Conservation (phyloP, 2,329 filamentous ascomycete genomes). For the Chrysoporthe austroafricana region DNA sequence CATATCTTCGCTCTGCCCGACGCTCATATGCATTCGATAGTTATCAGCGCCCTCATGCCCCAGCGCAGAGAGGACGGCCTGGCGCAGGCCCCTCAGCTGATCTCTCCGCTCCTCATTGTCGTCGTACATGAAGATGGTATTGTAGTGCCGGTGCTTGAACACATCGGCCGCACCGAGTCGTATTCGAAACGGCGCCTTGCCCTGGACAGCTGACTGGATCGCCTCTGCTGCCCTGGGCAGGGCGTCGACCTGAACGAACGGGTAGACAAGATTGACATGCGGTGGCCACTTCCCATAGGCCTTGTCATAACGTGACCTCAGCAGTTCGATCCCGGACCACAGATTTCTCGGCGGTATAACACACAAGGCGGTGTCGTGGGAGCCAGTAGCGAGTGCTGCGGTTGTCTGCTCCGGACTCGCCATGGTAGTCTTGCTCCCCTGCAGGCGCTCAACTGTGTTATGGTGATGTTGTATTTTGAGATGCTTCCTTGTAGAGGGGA, state of each 20-base stretch:
- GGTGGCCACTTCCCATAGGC: slow-evolving; percentile 66
- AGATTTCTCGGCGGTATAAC: slow-evolving; percentile 56
- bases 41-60: slow-evolving; percentile 34
- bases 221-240: slow-evolving; percentile 49
- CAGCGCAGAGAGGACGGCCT: slow-evolving; percentile 42
- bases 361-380: slow-evolving; percentile 64
- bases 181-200: slow-evolving; percentile 33
- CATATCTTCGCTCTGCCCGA: slow-evolving; percentile 60
- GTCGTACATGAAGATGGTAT: slow-evolving; percentile 53
- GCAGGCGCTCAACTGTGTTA: neutral
- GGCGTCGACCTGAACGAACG: slow-evolving; percentile 57
- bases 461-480: neutral
- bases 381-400: slow-evolving; percentile 33
- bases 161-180: slow-evolving; percentile 46
- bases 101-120: slow-evolving; percentile 30
- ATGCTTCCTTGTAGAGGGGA: neutral
- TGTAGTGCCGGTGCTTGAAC: slow-evolving; percentile 54
- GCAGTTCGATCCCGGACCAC: slow-evolving; percentile 53
- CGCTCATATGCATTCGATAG: slow-evolving; percentile 59
- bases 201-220: slow-evolving; percentile 42
- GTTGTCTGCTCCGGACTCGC: slow-evolving; percentile 2
- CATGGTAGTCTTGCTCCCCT: slow-evolving; percentile 6
- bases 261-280: slow-evolving; percentile 69
- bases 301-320: slow-evolving; percentile 67
- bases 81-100: slow-evolving; percentile 41